Evolutionary conservation across 495 filamentous ascomycete genomes (phyloP).

Genomic region (Neurospora pannonica): DNA sequence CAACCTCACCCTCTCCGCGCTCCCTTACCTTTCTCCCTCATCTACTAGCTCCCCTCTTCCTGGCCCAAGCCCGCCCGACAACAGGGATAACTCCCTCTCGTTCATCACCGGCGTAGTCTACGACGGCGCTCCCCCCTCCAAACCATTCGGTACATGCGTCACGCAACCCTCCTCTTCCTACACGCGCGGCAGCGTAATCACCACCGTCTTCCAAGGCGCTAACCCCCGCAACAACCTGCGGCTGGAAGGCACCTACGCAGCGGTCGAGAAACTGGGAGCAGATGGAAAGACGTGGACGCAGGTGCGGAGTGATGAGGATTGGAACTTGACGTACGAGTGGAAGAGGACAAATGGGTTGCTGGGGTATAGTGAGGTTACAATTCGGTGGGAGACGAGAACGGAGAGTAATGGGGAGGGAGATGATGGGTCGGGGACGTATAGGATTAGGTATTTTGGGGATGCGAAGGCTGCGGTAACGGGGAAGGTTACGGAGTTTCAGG

Average conservation of each 20-base stretch:
- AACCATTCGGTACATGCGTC: constrained; percentile 60
- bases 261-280: constrained; percentile 50
- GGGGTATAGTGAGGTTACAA: constrained; percentile 67
- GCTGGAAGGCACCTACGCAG: constrained; percentile 70
- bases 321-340: constrained; percentile 77
- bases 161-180: constrained; percentile 49
- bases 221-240: constrained; percentile 86
- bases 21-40: constrained; percentile 56
- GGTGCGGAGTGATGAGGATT: constrained; percentile 67
- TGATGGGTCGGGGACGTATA: constrained; percentile 57
- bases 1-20: constrained; percentile 61
- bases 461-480: constrained; percentile 55
- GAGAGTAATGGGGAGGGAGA: constrained; percentile 41
- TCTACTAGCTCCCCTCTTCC: constrained; percentile 36
- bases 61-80: constrained; percentile 69
- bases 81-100: constrained; percentile 58
- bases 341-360: constrained; percentile 59
- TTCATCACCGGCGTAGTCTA: constrained; percentile 77
- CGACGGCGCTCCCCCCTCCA: constrained; percentile 57
- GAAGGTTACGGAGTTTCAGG: constrained; percentile 60
- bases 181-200: constrained; percentile 51
- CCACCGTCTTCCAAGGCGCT: constrained; percentile 70
- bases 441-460: constrained; percentile 82
- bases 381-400: constrained; percentile 67
- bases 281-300: constrained; percentile 52